phyloP scores from a whole-genome alignment of 805 yeast genomes.

The Kregervanrija delftensis region DNA sequence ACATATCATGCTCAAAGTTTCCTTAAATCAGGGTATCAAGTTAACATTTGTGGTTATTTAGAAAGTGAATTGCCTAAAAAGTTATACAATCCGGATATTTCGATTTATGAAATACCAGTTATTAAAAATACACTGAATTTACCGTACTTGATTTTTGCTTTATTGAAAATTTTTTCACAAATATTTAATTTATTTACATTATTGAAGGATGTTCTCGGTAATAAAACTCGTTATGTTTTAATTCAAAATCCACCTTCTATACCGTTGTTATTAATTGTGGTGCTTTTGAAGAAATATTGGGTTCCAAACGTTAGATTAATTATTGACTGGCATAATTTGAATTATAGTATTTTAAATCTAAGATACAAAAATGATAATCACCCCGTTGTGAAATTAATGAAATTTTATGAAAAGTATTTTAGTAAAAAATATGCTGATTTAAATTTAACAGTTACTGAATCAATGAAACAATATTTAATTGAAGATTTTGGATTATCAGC shows the following conservation, averaged over 20 bases:
- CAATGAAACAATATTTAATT: slow-evolving; percentile 58
- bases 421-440: slow-evolving; percentile 56
- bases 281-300: slow-evolving; percentile 42
- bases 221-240: slow-evolving; percentile 55
- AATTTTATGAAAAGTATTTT: slow-evolving; percentile 54
- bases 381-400: slow-evolving; percentile 55
- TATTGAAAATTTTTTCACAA: slow-evolving; percentile 55
- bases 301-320: slow-evolving; percentile 50
- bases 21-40: slow-evolving; percentile 60
- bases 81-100: slow-evolving; percentile 39
- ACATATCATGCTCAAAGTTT: slow-evolving; percentile 81
- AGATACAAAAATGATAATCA: slow-evolving; percentile 48
- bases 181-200: slow-evolving; percentile 37
- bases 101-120: slow-evolving; percentile 39
- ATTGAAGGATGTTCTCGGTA: slow-evolving; percentile 50
- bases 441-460: slow-evolving; percentile 74
- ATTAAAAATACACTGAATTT: slow-evolving; percentile 31
- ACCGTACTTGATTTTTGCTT: slow-evolving; percentile 54
- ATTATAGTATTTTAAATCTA: slow-evolving; percentile 72
- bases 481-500: slow-evolving; percentile 46
- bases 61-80: slow-evolving; percentile 49
- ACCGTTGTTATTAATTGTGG: slow-evolving; percentile 66
- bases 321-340: slow-evolving; percentile 96
- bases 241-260: slow-evolving; percentile 92
- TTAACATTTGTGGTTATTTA: slow-evolving; percentile 79